phyloP scores from a whole-genome alignment of 441 rosid species.

The Adansonia grandidieri region DNA sequence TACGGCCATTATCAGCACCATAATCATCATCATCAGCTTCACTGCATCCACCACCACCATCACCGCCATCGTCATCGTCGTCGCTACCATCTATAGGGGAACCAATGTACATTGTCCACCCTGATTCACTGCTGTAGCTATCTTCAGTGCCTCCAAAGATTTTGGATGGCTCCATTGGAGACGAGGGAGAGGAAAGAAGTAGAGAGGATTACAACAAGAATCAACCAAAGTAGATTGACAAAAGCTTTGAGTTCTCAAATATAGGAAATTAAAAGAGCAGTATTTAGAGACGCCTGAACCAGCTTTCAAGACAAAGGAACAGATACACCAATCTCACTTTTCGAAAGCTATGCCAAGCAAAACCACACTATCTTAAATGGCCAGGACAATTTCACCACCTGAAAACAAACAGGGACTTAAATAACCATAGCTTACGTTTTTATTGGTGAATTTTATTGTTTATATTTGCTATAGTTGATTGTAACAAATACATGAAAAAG shows the following conservation, averaged over 20 bases:
- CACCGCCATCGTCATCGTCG: slow-evolving; percentile 24
- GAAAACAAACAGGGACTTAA: slow-evolving; percentile 6
- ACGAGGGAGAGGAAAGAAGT: background rate
- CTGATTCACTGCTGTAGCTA: slow-evolving; percentile 65
- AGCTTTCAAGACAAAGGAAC: slow-evolving; percentile 28
- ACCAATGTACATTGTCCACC: slow-evolving; percentile 76
- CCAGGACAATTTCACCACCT: slow-evolving; percentile 39
- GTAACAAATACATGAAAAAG: too few relatives aligned
- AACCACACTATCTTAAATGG: slow-evolving; percentile 31
- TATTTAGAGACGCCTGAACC: slow-evolving; percentile 8
- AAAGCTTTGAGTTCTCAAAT: slow-evolving; percentile 33
- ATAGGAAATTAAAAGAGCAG: slow-evolving; percentile 18
- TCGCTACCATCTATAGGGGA: slow-evolving; percentile 42
- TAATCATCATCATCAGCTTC: background rate
- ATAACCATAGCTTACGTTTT: too few relatives aligned
- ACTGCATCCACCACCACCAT: background rate
- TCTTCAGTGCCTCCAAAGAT: slow-evolving; percentile 52
- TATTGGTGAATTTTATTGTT: too few relatives aligned
- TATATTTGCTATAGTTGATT: too few relatives aligned
- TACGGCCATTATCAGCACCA: too few relatives aligned
- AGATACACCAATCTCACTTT: slow-evolving; percentile 26
- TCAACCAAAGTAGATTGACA: background rate
- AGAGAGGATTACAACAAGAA: background rate
- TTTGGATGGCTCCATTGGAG: slow-evolving; percentile 53
- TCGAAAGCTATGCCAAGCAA: too few relatives aligned